Evolutionary conservation across 768 basidiomycete genomes (phyloP).

Genomic region (Mycena albidolilacea): DNA sequence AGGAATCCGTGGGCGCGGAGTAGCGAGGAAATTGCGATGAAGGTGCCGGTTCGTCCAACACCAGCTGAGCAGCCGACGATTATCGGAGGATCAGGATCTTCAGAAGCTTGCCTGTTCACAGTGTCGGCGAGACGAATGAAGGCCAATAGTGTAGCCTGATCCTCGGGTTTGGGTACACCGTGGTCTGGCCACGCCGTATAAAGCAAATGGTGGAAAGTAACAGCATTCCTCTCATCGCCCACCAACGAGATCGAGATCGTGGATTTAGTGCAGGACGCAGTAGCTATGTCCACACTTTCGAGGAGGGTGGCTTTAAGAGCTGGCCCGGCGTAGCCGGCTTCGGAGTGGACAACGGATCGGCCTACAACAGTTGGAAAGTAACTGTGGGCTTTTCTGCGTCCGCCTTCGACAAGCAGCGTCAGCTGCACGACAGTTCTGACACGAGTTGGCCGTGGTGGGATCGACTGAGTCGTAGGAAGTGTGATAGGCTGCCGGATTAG

Average conservation of each 20-base stretch:
- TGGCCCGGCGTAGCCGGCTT: conserved; percentile 55
- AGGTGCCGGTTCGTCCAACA: conserved; percentile 89
- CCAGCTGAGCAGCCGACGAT: conserved; percentile 92
- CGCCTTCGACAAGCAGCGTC: conserved; percentile 79
- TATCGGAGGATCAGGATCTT: conserved; percentile 79
- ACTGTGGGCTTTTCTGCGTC: conserved; percentile 79
- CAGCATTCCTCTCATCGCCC: conserved; percentile 46
- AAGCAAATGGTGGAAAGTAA: conserved; percentile 79
- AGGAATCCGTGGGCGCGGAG: conserved; percentile 73
- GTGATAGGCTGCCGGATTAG: conserved; percentile 68
- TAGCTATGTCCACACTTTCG: conserved; percentile 59
- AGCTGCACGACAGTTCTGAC: conserved; percentile 88
- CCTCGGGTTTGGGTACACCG: conserved; percentile 77
- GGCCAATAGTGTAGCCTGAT: conserved; percentile 70
- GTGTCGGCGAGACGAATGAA: conserved; percentile 78
- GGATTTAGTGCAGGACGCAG: conserved; percentile 75
- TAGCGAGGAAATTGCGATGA: conserved; percentile 85
- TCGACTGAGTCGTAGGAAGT: conserved; percentile 45
- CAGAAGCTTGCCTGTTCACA: conserved; percentile 66
- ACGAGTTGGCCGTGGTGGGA: conserved; percentile 53
- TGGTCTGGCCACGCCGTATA: conserved; percentile 90
- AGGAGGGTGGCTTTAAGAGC: conserved; percentile 74
- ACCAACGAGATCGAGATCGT: conserved; percentile 67
- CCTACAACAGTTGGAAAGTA: conserved; percentile 82
- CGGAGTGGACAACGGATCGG: conserved; percentile 60